Base-by-base conservation (phyloP, 768 basidiomycete genomes). In the Lactarius tabidus region DNA sequence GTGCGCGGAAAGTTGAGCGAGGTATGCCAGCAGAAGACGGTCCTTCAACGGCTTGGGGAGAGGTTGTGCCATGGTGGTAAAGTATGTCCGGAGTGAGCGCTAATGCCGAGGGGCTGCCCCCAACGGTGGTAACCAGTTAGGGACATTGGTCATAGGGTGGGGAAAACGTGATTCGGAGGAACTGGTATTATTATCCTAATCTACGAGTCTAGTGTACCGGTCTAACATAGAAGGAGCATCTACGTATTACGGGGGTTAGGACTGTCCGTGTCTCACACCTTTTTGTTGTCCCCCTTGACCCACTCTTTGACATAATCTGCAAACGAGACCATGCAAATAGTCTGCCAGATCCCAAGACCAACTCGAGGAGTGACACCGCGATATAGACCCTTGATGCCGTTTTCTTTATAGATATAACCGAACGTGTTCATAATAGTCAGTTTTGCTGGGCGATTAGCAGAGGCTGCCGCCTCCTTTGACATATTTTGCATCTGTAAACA, bases 301-400 rank as follows among this genome's bases (percentile, higher is more conserved):
- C 92, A 94, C 63, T 79, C 82, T 76, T 95, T 96, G 69, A 98
- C 95, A 73, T 95, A 95, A 78, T 98, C 95, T 23, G 95, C 95
- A 69, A 98, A 89, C 26, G 93, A 95, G 70, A 98, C 96, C 96
- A 99, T 99, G 82, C 97, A 99, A 70, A 98, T 82, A 8, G 94
- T 97, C 78, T 97, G 94, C 94, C 94, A 97, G 74, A 96, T 84
- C 66, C 96, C 95, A 66, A 99, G 86, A 67, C 86, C 97, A 72
- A 99, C 93, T 65, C 97, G 92, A 65, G 97, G 97, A 0, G 95
- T 93, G 26, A 99, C 96, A 71, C 97, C 97, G 57, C 97, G 88
- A 82, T 99, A 99, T 36, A 99, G 81, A 36, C 96, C 97, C 77
- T 91, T 94, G 73, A 99, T 81, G 60, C 97, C 97, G 75, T 96